Base-by-base conservation (phyloP, 441 rosid genomes). In the Croton setiger region DNA sequence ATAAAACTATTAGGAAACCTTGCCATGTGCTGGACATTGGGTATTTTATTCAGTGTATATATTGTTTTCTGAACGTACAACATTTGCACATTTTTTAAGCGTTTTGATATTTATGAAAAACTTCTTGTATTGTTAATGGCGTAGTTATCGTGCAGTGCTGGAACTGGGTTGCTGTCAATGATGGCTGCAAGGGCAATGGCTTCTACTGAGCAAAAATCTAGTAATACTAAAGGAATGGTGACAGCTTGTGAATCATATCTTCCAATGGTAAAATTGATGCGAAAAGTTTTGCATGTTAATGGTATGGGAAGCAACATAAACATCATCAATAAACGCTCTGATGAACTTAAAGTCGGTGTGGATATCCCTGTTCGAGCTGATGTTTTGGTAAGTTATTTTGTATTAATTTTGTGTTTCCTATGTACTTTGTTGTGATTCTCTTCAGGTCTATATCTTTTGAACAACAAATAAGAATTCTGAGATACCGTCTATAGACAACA, bases 231-330 rank as follows among this genome's bases (percentile, higher is more conserved):
- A 39, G 89, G 88, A 57, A 74, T 4, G 60, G 97, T 90, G 43
- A 92, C 96, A 52, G 93, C 99, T 2, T 92, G 91, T 36, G 99
- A 95, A 75, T 92, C 99, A 39, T 92, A 95, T 71, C 95, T 95
- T 73, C 98, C 97, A 6, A 90, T 95, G 99, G 91, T 84, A 63
- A 95, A 92, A 76, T 75, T 95, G 80, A 90, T 92, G 99, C 71
- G 91, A 70, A 89, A 91, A 85, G 93, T 90, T 67, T 20, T 92
- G 78, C 95, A 82, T 60, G 55, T 77, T 43, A 95, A 92, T 75
- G 88, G 86, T 8, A 81, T 88, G 90, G 83, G 84, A 18, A 92
- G 78, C 78, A 63, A 70, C 31, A 71, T 90, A 39, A 78, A 78
- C 51, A 69, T 95, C 37, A 71, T 92, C 64, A 90, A 84, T 76